Evolutionary conservation across 164 flowering plant genomes (phyloP).

Genomic region (Paratinospora sagittata): DNA sequence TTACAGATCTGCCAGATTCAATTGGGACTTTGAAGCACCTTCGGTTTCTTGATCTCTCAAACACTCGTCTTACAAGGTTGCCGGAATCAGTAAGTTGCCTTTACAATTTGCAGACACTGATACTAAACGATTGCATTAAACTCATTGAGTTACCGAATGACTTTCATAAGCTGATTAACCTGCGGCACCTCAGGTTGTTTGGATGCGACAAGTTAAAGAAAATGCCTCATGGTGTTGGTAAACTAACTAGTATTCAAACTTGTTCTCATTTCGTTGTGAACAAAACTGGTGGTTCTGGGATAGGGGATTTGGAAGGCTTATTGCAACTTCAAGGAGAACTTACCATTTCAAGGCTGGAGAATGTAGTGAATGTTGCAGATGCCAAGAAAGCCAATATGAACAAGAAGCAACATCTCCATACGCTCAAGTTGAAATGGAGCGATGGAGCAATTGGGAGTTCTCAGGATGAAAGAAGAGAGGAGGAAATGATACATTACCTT

Average conservation of each 20-base stretch:
- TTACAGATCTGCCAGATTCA: conserved; percentile 1
- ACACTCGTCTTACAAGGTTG: background rate
- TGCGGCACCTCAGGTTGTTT: conserved; percentile 8
- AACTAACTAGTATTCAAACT: conserved; percentile 20
- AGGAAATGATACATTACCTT: background rate
- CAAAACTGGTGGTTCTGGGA: conserved; percentile 10
- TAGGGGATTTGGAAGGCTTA: conserved; percentile 25
- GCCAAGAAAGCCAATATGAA: conserved; percentile 25
- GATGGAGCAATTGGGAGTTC: background rate
- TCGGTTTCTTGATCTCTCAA: conserved; percentile 11
- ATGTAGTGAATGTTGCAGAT: conserved; percentile 22
- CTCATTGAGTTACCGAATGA: conserved; percentile 2
- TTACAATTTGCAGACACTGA: conserved; percentile 7
- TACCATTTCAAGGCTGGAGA: conserved; percentile 29
- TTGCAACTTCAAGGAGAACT: conserved; percentile 24
- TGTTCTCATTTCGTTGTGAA: conserved; percentile 27
- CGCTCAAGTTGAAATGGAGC: conserved; percentile 27
- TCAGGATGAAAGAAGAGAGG: background rate
- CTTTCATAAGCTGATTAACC: background rate
- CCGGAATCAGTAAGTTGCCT: background rate
- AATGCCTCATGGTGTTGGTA: conserved; percentile 28
- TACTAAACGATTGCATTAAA: conserved; percentile 2
- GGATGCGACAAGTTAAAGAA: background rate
- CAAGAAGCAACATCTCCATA: conserved; percentile 21
- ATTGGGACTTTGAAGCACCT: conserved; percentile 8